Evolutionary conservation across 2,329 filamentous ascomycete genomes (phyloP), one percentile per base, ranked within the genome.

Genomic region (Neonectria hederae): DNA sequence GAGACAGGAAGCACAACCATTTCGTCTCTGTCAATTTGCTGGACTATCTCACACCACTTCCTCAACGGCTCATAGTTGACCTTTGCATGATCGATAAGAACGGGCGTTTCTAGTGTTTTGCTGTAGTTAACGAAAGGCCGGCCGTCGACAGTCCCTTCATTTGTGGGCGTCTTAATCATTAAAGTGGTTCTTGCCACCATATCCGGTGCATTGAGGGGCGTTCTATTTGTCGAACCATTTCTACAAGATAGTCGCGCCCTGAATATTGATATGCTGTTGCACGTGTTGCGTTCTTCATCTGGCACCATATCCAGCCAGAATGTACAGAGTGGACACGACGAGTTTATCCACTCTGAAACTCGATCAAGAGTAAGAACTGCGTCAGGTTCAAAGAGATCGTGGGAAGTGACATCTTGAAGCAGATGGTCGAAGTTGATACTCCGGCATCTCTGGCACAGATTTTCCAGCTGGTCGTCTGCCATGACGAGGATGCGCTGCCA

Each of bases 31-130:
- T n/a, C 7, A n/a, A 30, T 46, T 1, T n/a, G 4, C 4, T 24
- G 14, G 5, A 46, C 24, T 4, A 28, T 26, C 2, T 49, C 14
- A 17, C 28, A 30, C 62, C 62, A 65, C 19, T 42, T 14, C 7
- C 19, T 40, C 13, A 61, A 5, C n/a, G 57, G 26, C 22, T 38
- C 11, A 10, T 61, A 61, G 24, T 58, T 5, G 11, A 65, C 53
- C 4, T 40, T 38, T 24, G 19, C 17, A 28, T 56, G 52, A 28
- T 65, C 38, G 69, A 74, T n/a, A 67, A 76, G 62, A 30, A 74
- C 54, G 48, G 56, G 46, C 5, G n/a, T 11, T 28, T 57, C 57
- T n/a, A 53, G 46, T 49, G 35, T 14, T 49, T 54, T 62, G 48
- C 38, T 38, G n/a, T 40, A 56, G 38, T 61, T 65, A 17, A 60